A percentile compares a stretch with the other conserved stretches of the same genome.
phyloP scores from a whole-genome alignment of 345 rosid genomes.

The Eucalyptus curtisii region DNA sequence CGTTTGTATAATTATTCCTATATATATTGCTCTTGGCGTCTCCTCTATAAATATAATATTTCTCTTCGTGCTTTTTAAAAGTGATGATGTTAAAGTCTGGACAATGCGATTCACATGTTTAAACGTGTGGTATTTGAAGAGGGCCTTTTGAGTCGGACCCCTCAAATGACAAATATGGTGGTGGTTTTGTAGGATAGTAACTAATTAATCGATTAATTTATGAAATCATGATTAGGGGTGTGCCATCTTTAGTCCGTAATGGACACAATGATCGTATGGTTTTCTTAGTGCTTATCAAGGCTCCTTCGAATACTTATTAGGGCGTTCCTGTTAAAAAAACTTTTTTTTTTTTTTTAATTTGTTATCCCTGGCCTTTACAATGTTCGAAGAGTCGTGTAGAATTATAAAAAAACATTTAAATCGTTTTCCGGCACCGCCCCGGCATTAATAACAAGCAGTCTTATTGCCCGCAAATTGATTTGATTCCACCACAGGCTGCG shows the following conservation, averaged over 20 bases:
- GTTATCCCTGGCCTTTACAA: too few species aligned
- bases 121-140: background rate
- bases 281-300: background rate
- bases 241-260: background rate
- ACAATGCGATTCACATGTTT: background rate
- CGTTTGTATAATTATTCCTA: too few species aligned
- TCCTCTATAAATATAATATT: too few species aligned
- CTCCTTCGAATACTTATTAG: background rate
- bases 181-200: background rate
- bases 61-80: background rate
- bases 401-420: background rate
- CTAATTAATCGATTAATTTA: background rate
- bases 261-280: background rate
- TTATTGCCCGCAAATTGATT: background rate
- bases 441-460: background rate
- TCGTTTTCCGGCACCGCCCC: background rate
- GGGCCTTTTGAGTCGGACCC: background rate
- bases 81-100: fast-evolving
- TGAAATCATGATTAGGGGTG: background rate
- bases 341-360: background rate
- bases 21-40: too few species aligned
- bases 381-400: background rate
- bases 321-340: background rate
- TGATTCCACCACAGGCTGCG: background rate
- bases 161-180: background rate